Evolutionary conservation across 176 grass and related monocot genomes (phyloP), one percentile per base, ranked within the genome.

Genomic region (Bonia amplexicaulis): DNA sequence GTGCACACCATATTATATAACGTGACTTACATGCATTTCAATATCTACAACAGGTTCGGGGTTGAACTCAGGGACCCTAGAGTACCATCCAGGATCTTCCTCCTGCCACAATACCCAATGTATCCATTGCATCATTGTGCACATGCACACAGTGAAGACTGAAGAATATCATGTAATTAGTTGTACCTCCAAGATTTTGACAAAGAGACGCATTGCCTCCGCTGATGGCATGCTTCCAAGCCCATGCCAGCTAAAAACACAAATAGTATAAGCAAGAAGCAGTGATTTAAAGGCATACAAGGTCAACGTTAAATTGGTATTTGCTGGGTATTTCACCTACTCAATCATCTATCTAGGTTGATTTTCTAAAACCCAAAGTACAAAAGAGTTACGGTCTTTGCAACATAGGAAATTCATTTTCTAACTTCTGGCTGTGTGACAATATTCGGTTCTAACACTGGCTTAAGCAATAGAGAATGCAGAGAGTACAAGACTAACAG

Each of bases 61-160:
- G 66, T 84, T 91, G 81, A 87, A 91, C 82, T 91, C 93, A 49
- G 88, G 81, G 74, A 96, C 87, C 68, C 84, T 94, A 66, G 93
- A 94, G 79, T 91, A 99, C 97, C 97, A 99, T 70, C 91, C 94
- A 85, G 97, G 91, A 99, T 94, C 97, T 94, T 99, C 97, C 83
- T 99, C 93, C 97, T 99, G 82, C 44, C 60, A 87, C 52, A 25
- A 60, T 20, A 76, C 3, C 53, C 53, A 82, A 81, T 67, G 73
- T 53, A 79, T 26, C 47, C 55, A 29, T 75, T 69, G 73, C 64
- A 82, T 77, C 69, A 40, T 8, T 67, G 65, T 76, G 79, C 59
- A 83, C 22, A 79, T 29, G 35, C 35, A 37, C 35, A 37, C 35
- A 37, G 35, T 37, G 35, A 37, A 37, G 35, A 29, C 16, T 33